phyloP scores from a whole-genome alignment of 805 yeast species.

The Cyberlindnera xishuangbannaensis region DNA sequence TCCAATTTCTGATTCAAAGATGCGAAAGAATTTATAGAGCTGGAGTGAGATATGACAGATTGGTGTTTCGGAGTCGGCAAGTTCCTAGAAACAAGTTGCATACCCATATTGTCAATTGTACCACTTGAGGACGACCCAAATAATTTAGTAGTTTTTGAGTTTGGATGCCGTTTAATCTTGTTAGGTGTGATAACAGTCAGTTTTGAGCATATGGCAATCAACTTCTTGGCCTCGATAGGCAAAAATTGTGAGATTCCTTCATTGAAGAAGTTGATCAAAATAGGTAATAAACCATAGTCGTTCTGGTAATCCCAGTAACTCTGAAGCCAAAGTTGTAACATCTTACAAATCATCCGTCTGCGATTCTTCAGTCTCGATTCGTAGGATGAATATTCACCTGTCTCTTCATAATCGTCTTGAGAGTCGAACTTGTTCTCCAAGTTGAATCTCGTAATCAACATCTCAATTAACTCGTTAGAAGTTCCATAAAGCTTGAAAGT shows the following conservation, averaged over 20 bases:
- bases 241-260: conserved; percentile 59
- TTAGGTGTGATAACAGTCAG: conserved; percentile 51
- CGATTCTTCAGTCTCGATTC: conserved; percentile 44
- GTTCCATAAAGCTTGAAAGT: conserved; percentile 69
- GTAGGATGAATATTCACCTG: conserved; percentile 33
- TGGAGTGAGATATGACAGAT: conserved; percentile 33
- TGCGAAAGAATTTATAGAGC: conserved; percentile 26
- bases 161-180: conserved; percentile 29
- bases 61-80: conserved; percentile 28
- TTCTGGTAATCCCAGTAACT: conserved; percentile 72
- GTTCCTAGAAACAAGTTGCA: conserved; percentile 50
- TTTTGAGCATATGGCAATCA: conserved; percentile 58
- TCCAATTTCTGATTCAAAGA: conserved; percentile 26
- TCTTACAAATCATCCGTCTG: conserved; percentile 58
- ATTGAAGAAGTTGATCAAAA: conserved; percentile 71
- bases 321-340: conserved; percentile 82
- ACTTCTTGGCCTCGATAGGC: conserved; percentile 59
- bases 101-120: conserved; percentile 14
- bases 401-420: conserved; percentile 28
- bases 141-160: conserved; percentile 8
- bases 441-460: conserved; percentile 61
- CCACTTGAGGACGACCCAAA: conserved; percentile 4
- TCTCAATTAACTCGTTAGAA: conserved; percentile 62
- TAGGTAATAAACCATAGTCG: conserved; percentile 60
- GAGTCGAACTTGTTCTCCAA: conserved; percentile 32